Conservation (phyloP, 768 basidiomycete genomes). For the Rossbeevera mucosa region DNA sequence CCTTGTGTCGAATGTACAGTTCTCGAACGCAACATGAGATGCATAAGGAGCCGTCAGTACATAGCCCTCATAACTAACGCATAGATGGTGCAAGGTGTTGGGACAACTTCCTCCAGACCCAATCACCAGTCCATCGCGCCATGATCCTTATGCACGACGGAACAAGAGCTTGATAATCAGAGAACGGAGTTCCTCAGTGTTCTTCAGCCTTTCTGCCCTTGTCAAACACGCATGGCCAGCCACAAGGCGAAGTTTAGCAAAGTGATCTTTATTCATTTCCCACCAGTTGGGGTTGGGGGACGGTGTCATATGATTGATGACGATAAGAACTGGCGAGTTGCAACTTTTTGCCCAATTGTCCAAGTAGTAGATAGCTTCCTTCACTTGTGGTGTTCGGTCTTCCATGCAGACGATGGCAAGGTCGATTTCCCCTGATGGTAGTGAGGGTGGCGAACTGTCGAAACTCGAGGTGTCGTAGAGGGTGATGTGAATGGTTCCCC, state of each 20-base stretch:
- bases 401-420: constrained; percentile 22
- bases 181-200: constrained; percentile 15
- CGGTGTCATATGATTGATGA: constrained; percentile 19
- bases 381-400: constrained; percentile 19
- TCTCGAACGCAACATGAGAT: no score
- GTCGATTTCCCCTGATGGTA: constrained; percentile 19
- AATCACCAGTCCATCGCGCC: background rate
- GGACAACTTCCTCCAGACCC: background rate
- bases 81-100: background rate
- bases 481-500: constrained; percentile 10
- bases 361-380: constrained; percentile 18
- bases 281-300: constrained; percentile 19
- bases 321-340: constrained; percentile 17
- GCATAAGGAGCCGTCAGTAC: background rate
- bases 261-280: constrained; percentile 21
- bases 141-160: background rate
- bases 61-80: background rate
- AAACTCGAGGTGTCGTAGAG: constrained; percentile 25
- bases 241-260: constrained; percentile 11
- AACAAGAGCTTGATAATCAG: constrained; percentile 16
- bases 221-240: constrained; percentile 20
- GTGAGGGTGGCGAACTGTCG: constrained; percentile 14
- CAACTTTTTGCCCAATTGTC: constrained; percentile 13
- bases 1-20: no score
- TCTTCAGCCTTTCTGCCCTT: constrained; percentile 14